Evolutionary conservation across 352 stramenopile species (phyloP).

Genomic region (Globisporangium spiculum): DNA sequence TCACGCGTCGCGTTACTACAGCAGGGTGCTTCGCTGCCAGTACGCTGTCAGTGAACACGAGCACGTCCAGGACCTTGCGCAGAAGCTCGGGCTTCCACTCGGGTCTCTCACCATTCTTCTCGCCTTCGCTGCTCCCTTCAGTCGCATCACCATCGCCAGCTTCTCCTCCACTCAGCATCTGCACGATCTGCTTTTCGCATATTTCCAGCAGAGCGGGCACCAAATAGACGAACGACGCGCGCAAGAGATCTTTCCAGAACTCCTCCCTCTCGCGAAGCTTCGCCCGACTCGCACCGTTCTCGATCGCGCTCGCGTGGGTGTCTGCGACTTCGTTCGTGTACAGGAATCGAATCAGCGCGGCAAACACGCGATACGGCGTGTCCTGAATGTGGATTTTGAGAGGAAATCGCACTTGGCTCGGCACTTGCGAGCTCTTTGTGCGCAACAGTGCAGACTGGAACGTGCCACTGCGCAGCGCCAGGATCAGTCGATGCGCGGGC

Average conservation of each 20-base stretch:
- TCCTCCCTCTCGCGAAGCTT: constrained; percentile 25
- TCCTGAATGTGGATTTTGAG: constrained; percentile 82
- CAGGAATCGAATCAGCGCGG: constrained; percentile 61
- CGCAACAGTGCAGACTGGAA: constrained; percentile 62
- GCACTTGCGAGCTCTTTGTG: constrained; percentile 67
- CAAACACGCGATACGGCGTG: constrained; percentile 73
- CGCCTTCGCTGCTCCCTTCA: neutral
- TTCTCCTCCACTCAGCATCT: constrained; percentile 19
- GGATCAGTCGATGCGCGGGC: constrained; percentile 70
- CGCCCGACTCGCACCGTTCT: neutral
- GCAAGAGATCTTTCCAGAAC: constrained; percentile 69
- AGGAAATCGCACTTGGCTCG: constrained; percentile 68
- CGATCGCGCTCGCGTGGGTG: neutral
- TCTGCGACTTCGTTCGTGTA: constrained; percentile 68
- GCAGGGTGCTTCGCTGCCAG: constrained; percentile 38
- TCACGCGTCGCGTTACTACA: constrained; percentile 14
- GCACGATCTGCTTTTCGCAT: constrained; percentile 47
- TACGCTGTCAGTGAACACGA: constrained; percentile 63
- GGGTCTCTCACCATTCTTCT: neutral
- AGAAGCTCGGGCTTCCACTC: constrained; percentile 18
- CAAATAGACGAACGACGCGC: constrained; percentile 69
- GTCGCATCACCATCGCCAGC: neutral
- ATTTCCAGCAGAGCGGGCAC: constrained; percentile 66
- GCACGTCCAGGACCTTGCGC: constrained; percentile 33
- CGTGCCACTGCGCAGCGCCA: constrained; percentile 70